phyloP scores from a whole-genome alignment of 2,329 filamentous ascomycete species.

The Fusarium bactridioides region DNA sequence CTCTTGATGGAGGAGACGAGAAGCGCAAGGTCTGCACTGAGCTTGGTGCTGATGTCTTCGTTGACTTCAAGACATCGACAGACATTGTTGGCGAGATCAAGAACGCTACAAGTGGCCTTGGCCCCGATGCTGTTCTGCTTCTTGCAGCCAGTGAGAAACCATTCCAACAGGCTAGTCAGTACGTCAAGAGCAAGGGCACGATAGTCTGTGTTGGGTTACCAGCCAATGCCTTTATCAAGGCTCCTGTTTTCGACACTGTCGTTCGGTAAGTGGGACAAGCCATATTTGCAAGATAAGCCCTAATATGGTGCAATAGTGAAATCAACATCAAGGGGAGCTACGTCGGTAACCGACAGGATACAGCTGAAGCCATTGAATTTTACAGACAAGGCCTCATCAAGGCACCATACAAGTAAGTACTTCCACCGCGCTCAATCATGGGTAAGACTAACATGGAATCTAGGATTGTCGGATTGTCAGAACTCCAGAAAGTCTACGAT shows the following conservation, averaged over 20 bases:
- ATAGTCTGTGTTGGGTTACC: conserved; percentile 88
- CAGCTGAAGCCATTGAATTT: conserved; percentile 86
- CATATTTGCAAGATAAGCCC: accelerated
- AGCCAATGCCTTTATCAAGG: conserved; percentile 78
- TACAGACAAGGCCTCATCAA: conserved; percentile 82
- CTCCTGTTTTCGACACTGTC: conserved; percentile 86
- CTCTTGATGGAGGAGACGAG: conserved; percentile 83
- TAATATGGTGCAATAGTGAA: conserved; percentile 62
- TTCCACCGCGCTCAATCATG: accelerated
- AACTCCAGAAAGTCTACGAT: conserved; percentile 79
- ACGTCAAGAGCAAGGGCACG: conserved; percentile 79
- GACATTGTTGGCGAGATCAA: conserved; percentile 79
- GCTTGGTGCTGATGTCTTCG: conserved; percentile 74
- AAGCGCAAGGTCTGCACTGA: conserved; percentile 74
- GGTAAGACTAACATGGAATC: not conserved
- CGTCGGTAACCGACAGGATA: conserved; percentile 87
- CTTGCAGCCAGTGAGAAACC: conserved; percentile 86
- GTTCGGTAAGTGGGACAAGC: conserved; percentile 48
- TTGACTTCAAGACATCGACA: conserved; percentile 79
- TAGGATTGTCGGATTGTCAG: conserved; percentile 72
- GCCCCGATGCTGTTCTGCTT: conserved; percentile 84
- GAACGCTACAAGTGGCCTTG: conserved; percentile 76
- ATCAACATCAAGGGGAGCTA: conserved; percentile 89
- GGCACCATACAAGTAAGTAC: conserved; percentile 72
- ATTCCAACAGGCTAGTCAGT: conserved; percentile 89